These are phyloP conservation scores for Globisporangium camurandrum DNA, from an alignment of 352 stramenopile species.

Conservation along the genomic window DNA sequence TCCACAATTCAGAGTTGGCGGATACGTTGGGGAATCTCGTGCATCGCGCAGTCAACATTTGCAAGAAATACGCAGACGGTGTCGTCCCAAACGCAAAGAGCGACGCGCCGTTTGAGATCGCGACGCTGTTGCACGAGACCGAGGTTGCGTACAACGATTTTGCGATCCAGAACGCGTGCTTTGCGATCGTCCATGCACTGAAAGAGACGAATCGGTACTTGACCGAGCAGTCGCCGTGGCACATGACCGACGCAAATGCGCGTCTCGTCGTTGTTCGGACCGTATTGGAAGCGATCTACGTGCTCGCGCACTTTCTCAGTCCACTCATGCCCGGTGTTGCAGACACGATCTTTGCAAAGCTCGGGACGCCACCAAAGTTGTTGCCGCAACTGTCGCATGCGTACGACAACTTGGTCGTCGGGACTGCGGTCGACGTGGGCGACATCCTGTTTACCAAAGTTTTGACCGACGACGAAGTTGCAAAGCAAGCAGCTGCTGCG, in stretches of 20 bases:
- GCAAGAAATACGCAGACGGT: constrained; percentile 93
- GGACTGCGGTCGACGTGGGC: constrained; percentile 87
- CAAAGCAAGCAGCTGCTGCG: constrained; percentile 48
- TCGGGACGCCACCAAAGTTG: constrained; percentile 79
- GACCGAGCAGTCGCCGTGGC: constrained; percentile 96
- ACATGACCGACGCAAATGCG: constrained; percentile 90
- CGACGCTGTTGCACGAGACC: constrained; percentile 71
- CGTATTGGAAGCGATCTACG: constrained; percentile 96
- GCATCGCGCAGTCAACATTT: constrained; percentile 95
- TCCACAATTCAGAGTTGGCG: constrained; percentile 96
- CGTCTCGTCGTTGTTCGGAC: constrained; percentile 91
- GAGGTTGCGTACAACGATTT: constrained; percentile 90
- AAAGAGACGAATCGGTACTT: constrained; percentile 97
- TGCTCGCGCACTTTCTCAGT: constrained; percentile 93
- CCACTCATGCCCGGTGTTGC: constrained; percentile 91
- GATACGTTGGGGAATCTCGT: constrained; percentile 94
- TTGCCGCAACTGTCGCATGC: constrained; percentile 68
- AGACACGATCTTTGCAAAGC: constrained; percentile 92
- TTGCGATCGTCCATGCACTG: constrained; percentile 86
- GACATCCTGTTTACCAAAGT: constrained; percentile 95
- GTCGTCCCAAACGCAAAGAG: constrained; percentile 47
- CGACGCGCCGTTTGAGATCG: constrained; percentile 84
- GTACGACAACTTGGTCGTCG: constrained; percentile 90
- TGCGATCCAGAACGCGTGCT: constrained; percentile 85
- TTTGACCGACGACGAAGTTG: constrained; percentile 62